Evolutionary conservation across 2,329 filamentous ascomycete genomes (phyloP), one percentile per base, ranked within the genome.

Genomic region (Penicillium sp.): DNA sequence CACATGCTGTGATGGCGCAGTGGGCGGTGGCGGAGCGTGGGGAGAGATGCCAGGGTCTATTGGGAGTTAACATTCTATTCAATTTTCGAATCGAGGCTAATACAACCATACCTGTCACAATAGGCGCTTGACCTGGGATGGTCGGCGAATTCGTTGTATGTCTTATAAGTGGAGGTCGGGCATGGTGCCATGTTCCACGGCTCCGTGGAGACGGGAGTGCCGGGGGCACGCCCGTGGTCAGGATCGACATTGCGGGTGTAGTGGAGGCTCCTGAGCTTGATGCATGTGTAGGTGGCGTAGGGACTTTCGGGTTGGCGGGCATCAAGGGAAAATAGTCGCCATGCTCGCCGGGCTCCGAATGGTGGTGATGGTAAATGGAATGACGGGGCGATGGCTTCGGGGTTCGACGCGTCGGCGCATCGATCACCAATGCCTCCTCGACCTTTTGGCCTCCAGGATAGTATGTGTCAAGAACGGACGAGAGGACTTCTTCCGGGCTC

Each of bases 361-460:
- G 68, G 27, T 72, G 68, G 26, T 72, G 64, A 28, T 76, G 67
- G 52, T 71, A 74, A 6, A 67, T 62, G 2, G 57, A 46, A 40
- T 65, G 64, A 43, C 83, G 76, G 2, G 90, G 90, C 7, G 89
- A 95, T 8, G 86, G 82, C 53, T 84, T 85, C 1, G 90, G 89
- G 0, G 87, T 90, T 44, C 84, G 79, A 38, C 82, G 80, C 23
- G 75, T 71, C 11, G 89, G 87, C 14, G 94, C 81, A 56, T 97
- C 90, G 59, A 98, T 95, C 50, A 96, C 62, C 46, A 98, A 76
- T 6, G 93, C 93, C 60, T 98, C 93, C 38, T 90, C 84, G 31
- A 95, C 83, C 0, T 75, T 80, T 69, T 97, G 93, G 6, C 91
- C 91, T 30, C 85, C 86, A 2, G 91, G 87, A 59, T 82, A 98